Evolutionary conservation across 208 protist species (phyloP), one percentile per base, ranked within the genome.

Genomic region (Spongospora subterranea): DNA sequence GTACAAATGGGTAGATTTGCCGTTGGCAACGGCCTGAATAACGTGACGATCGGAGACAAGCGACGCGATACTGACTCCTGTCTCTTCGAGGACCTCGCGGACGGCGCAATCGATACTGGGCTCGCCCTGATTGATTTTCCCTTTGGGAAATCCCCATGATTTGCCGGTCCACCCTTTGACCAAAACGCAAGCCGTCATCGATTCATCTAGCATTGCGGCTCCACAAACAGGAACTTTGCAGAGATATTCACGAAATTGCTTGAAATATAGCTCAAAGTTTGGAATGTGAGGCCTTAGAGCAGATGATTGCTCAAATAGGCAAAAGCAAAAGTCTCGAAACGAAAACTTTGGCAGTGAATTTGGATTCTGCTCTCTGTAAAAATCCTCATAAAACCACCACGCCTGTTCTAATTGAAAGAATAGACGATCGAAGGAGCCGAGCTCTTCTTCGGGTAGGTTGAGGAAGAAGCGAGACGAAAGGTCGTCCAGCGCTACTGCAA

Each of bases 61-160:
- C 40, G 35, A 6, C 11, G 88, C 1, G 88, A 89, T 89, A 46
- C n/a, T n/a, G 77, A 76, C 46, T 24, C 92, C 92, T 29, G 89
- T 88, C 89, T 93, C 92, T 46, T 93, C 92, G 0, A 88, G 77
- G 54, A 94, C 92, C 50, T 94, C 92, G 41, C 92, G 90, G 0
- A 91, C 65, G 0, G 92, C 92, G 53, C 92, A 94, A 0, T 71
- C 50, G 35, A 54, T 46, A 17, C 71, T 24, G 6, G 6, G 43
- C 90, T 94, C 92, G 88, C 89, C 82, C 46, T 91, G 45, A 76
- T 94, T 93, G n/a, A 94, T 91, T 77, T 94, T 94, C 38, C 92
- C 92, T 54, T 94, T 94, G 20, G 92, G 92, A 46, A 92, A 94
- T 13, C 91, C 89, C 92, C 92, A 94, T 11, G 39, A 64, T 50